Base-by-base conservation (phyloP, 1,139 yeast species). In the Yarrowia galli region DNA sequence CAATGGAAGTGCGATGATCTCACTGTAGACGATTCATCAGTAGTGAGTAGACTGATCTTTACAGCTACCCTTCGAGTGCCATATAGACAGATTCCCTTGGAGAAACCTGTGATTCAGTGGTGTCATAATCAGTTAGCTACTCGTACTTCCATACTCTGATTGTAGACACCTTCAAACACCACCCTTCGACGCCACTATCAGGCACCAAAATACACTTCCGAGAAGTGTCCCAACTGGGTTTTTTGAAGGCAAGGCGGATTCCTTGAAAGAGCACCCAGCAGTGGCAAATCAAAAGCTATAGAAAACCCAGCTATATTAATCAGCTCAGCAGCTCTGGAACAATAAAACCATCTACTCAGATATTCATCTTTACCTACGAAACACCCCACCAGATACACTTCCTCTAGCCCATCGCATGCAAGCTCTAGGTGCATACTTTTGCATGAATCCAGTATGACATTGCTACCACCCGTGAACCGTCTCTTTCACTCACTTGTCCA, bases 391-490 rank as follows among this genome's bases (percentile, higher is more conserved):
- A 46, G 12, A n/a, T n/a, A 32, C 28, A 8, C 18, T 42, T 51
- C 42, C 25, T 20, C 15, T 35, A 20, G 42, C 45, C 60, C 60
- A 53, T 53, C 60, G 60, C 45, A 53, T 53, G 60, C 56, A 36
- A 53, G 60, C 60, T 53, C 32, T 36, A 53, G 60, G 45, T 53
- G 60, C 60, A 53, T 53, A 53, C 60, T 53, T 53, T 36, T 53
- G 60, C 60, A 53, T 53, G 38, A 36, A 53, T 53, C 60, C 60
- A 53, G 60, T 53, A 53, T 53, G 60, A 53, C 60, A 36, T 53
- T 56, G 63, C 63, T 56, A 23, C 38, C 48, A 25, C 36, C 32
- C 15, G 38, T 40, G 38, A 28, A 25, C 48, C 15, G 20, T 25
- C 63, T 25, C 48, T 42, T 38, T 25, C 9, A 18, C 48, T 12